Conservation (phyloP, 441 rosid species). For the Daphne laureola region DNA sequence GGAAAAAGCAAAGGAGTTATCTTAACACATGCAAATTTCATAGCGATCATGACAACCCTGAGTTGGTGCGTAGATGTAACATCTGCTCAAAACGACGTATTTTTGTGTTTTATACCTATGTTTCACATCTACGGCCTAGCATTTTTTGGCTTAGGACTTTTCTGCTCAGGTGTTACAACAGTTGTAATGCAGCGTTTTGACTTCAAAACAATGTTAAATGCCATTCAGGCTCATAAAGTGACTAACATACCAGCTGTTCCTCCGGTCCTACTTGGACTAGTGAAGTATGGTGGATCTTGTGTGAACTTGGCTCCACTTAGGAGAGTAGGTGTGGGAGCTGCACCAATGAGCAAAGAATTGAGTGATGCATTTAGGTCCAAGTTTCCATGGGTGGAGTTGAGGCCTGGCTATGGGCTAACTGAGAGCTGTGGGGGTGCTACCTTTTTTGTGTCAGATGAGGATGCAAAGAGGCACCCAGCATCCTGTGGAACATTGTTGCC, state of each 20-base stretch:
- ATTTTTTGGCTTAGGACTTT: constrained; percentile 44
- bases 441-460: constrained; percentile 13
- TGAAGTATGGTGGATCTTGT: constrained; percentile 26
- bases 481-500: constrained; percentile 46
- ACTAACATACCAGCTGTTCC: constrained; percentile 58
- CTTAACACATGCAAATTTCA: constrained; percentile 47
- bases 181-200: constrained; percentile 48
- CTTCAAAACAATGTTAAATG: constrained; percentile 39
- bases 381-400: constrained; percentile 58
- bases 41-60: constrained; percentile 30
- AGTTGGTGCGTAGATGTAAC: constrained; percentile 39
- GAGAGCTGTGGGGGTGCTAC: constrained; percentile 47
- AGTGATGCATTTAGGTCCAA: constrained; percentile 28
- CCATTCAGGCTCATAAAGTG: constrained; percentile 31
- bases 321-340: constrained; percentile 53
- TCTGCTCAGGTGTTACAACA: constrained; percentile 32
- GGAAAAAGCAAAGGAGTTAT: constrained; percentile 63
- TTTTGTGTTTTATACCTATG: constrained; percentile 49
- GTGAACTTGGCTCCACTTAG: constrained; percentile 32
- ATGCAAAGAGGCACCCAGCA: constrained; percentile 31
- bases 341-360: constrained; percentile 53
- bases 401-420: constrained; percentile 66
- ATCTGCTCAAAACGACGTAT: constrained; percentile 32
- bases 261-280: constrained; percentile 45
- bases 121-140: constrained; percentile 60